These are phyloP conservation scores for Phytophthora fragariae DNA, from an alignment of 352 stramenopile genomes.

Conservation along the genomic window DNA sequence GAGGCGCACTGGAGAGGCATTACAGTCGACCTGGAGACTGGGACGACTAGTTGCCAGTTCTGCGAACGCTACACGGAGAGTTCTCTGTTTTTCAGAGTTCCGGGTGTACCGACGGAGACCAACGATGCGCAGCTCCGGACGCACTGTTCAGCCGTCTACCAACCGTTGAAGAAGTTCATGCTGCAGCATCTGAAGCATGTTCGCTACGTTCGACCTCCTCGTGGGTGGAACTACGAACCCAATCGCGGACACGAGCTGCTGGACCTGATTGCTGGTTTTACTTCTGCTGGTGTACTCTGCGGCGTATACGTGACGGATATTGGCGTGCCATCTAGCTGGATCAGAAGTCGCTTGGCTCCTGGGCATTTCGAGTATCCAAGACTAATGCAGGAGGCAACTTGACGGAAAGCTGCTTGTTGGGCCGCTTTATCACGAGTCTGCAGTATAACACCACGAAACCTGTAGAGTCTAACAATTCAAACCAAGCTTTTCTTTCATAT, in stretches of 20 bases:
- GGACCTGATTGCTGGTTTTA: not conserved
- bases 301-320: slow-evolving; percentile 8
- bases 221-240: not conserved
- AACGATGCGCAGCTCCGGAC: not conserved
- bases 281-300: not conserved
- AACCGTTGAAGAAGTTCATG: slow-evolving; percentile 23
- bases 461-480: not conserved
- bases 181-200: slow-evolving; percentile 9
- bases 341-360: slow-evolving; percentile 3
- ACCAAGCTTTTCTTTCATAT: too few species aligned
- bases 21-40: not conserved
- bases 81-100: not conserved
- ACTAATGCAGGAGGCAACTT: not conserved
- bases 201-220: slow-evolving; percentile 4
- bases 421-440: too few species aligned
- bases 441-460: too few species aligned
- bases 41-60: not conserved
- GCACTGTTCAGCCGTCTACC: slow-evolving; percentile 2
- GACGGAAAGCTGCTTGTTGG: not conserved
- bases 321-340: slow-evolving; percentile 1
- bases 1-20: slow-evolving; percentile 13
- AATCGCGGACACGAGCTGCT: not conserved
- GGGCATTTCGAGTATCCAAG: slow-evolving; percentile 6
- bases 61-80: not conserved
- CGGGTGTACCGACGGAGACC: not conserved